These are phyloP conservation scores for Trypanosoma vivax DNA, from an alignment of 208 protist genomes.

Conservation along the genomic window DNA sequence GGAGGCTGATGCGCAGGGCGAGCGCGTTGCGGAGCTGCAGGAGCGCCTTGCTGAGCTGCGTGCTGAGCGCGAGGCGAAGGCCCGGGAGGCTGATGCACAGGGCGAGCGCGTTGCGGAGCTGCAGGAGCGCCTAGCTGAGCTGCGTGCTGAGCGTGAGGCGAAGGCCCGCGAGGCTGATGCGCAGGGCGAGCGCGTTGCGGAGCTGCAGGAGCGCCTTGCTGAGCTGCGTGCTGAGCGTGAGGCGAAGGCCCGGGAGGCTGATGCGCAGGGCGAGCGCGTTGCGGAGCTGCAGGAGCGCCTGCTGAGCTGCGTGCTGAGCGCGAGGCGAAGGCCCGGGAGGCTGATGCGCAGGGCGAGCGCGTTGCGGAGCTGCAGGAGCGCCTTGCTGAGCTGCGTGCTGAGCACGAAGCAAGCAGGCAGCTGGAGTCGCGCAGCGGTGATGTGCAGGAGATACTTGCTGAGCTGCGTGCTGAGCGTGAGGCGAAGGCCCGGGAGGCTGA, in stretches of 20 bases:
- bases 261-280: slow-evolving; percentile 7
- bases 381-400: background rate
- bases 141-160: background rate
- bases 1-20: too few relatives aligned
- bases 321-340: too few relatives aligned
- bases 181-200: slow-evolving; percentile 10
- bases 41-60: background rate
- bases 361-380: slow-evolving; percentile 18
- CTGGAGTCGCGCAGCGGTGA: too few relatives aligned
- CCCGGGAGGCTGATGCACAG: too few relatives aligned
- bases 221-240: background rate
- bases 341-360: slow-evolving; percentile 2
- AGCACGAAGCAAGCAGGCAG: too few relatives aligned
- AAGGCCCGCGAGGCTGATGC: too few relatives aligned
- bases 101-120: slow-evolving; percentile 16
- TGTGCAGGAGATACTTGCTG: too few relatives aligned
- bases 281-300: slow-evolving; percentile 15
- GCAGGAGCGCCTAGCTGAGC: slow-evolving; percentile 1
- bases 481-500: too few relatives aligned
- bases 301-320: background rate
- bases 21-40: slow-evolving; percentile 19
- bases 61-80: too few relatives aligned
- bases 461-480: background rate
- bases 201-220: slow-evolving; percentile 9
- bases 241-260: too few relatives aligned